These are phyloP conservation scores for Phytopythium mirpurense DNA, from an alignment of 352 stramenopile genomes.

Conservation along the genomic window DNA sequence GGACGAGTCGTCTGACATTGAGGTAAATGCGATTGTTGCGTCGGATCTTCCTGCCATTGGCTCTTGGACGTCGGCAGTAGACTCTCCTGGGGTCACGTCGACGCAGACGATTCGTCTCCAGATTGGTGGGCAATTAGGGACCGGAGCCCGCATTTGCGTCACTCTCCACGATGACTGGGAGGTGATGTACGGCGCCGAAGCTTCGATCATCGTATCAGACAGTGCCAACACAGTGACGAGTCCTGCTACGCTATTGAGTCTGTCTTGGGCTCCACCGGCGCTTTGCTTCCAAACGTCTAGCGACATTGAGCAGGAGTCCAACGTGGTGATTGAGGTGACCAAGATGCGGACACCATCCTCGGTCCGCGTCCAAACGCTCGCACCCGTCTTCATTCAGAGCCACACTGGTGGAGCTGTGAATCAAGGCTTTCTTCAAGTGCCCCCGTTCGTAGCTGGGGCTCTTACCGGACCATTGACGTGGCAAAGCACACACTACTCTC, in stretches of 20 bases:
- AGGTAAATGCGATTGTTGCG: slow-evolving; percentile 36
- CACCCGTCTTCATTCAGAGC: slow-evolving; percentile 24
- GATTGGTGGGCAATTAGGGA: slow-evolving; percentile 38
- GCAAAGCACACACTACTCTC: slow-evolving; percentile 33
- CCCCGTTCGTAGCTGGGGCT: slow-evolving; percentile 24
- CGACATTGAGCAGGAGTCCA: slow-evolving; percentile 30
- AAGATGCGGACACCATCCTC: slow-evolving; percentile 48
- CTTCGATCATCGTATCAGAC: neutral
- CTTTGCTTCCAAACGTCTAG: slow-evolving; percentile 25
- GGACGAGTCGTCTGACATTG: slow-evolving; percentile 35
- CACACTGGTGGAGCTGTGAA: slow-evolving; percentile 48
- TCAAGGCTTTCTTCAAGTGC: slow-evolving; percentile 24
- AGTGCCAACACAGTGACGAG: slow-evolving; percentile 12
- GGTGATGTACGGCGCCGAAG: slow-evolving; percentile 22
- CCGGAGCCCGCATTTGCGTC: slow-evolving; percentile 34
- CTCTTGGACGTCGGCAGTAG: slow-evolving; percentile 28
- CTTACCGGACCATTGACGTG: slow-evolving; percentile 37
- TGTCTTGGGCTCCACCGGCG: slow-evolving; percentile 11
- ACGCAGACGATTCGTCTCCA: slow-evolving; percentile 33
- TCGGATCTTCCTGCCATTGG: slow-evolving; percentile 18
- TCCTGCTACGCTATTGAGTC: slow-evolving; percentile 5
- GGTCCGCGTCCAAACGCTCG: slow-evolving; percentile 13
- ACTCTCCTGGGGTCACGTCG: slow-evolving; percentile 44
- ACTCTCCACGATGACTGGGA: slow-evolving; percentile 27
- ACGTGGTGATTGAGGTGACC: slow-evolving; percentile 28